A percentile compares a stretch with the other conserved stretches of the same genome.
phyloP scores from a whole-genome alignment of 202 grass and related monocot species.

The Carex sylvatica region DNA sequence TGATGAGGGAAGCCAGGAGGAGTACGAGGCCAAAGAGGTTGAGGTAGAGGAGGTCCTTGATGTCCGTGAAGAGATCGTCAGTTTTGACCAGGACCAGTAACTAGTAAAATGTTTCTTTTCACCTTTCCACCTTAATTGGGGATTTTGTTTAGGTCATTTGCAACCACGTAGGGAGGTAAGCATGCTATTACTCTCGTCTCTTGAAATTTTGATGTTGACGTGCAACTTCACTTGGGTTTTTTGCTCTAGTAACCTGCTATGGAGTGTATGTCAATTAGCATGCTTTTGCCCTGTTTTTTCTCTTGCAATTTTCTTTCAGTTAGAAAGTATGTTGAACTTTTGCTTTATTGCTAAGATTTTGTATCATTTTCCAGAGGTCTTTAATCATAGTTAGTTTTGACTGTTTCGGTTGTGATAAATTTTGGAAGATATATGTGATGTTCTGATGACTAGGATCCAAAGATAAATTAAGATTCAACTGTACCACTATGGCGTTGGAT shows the following conservation, averaged over 20 bases:
- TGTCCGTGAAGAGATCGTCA: slow-evolving; percentile 51
- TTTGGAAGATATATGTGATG: too few relatives aligned
- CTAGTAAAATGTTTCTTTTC: background rate
- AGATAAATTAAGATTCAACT: too few relatives aligned
- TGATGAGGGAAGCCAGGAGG: slow-evolving; percentile 47
- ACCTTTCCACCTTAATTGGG: background rate
- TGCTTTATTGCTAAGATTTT: too few relatives aligned
- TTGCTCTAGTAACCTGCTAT: background rate
- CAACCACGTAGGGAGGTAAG: background rate
- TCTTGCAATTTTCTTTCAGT: background rate
- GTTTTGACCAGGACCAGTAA: slow-evolving; percentile 22
- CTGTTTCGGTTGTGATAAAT: too few relatives aligned
- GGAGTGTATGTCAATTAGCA: background rate
- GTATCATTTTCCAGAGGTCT: too few relatives aligned
- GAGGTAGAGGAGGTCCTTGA: slow-evolving; percentile 66
- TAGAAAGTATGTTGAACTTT: slow-evolving; percentile 1
- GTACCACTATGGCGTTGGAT: too few relatives aligned
- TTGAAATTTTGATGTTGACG: background rate
- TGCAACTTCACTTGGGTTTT: background rate
- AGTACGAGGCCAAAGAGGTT: slow-evolving; percentile 79
- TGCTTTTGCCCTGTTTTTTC: background rate
- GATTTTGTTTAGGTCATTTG: slow-evolving; percentile 3
- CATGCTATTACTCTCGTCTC: background rate
- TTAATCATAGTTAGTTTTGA: too few relatives aligned
- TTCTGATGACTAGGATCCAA: too few relatives aligned